Percentiles rank a stretch among this genome's conserved stretches.
These are phyloP conservation scores for Vigna reflexopilosa DNA, from an alignment of 306 rosid species.

Conservation along the genomic window DNA sequence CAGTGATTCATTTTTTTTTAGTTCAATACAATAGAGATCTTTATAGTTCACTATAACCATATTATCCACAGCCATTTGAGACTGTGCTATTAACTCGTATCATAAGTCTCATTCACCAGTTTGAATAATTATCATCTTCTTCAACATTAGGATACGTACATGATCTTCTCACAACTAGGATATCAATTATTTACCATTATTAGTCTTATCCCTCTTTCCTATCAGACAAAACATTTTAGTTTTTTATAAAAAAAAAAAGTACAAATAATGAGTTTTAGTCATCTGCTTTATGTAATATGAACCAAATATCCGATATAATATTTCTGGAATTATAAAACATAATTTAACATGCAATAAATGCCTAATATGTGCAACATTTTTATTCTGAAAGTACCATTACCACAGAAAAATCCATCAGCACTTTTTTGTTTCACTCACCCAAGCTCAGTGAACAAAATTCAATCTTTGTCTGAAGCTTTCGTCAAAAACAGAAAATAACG, in stretches of 20 bases:
- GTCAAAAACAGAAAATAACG: neutral
- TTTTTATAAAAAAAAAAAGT: neutral
- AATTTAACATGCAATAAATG: conserved; percentile 29
- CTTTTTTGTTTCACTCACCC: conserved; percentile 6
- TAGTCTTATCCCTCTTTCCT: neutral
- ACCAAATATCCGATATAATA: neutral
- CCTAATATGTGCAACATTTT: neutral
- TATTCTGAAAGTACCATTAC: conserved; percentile 3
- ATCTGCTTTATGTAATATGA: conserved; percentile 6
- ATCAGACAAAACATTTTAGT: neutral
- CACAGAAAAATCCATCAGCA: conserved; percentile 8
- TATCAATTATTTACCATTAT: conserved; percentile 9
- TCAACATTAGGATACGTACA: conserved; percentile 20
- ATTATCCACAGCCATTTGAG: neutral
- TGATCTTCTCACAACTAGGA: conserved; percentile 11
- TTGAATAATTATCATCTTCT: neutral
- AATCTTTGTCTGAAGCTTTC: neutral
- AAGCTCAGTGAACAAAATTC: conserved; percentile 4
- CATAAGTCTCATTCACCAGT: conserved; percentile 12
- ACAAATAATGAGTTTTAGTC: neutral
- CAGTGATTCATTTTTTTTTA: neutral
- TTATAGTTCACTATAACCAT: conserved; percentile 26
- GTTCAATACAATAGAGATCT: conserved; percentile 15
- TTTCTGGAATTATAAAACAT: conserved; percentile 17
- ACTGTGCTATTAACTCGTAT: conserved; percentile 5